Evolutionary conservation across 148 eudicot genomes (phyloP), one percentile per base, ranked within the genome.

Genomic region (Rhododendron kiyosumense): DNA sequence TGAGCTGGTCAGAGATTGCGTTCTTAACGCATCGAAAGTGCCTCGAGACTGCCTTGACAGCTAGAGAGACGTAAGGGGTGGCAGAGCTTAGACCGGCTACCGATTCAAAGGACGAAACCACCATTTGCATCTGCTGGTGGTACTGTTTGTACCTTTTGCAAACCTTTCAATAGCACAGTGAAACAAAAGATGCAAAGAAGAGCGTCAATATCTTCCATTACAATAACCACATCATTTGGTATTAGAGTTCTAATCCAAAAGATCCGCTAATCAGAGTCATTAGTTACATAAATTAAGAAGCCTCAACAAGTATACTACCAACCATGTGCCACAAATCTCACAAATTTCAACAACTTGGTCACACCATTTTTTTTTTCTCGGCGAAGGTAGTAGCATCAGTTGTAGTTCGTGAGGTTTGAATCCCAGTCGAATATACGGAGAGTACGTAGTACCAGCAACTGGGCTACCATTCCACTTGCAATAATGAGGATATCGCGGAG

Each of bases 131-230:
- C 84, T 91, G 91, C 65, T 91, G 89, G 46, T 87, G 85, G 80
- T 91, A 91, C 59, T 91, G 91, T 43, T 86, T 91, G 85, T 89
- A 89, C 92, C 89, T 88, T 81, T 84, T 88, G 87, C 86, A 82
- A 79, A 90, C 87, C 92, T 90, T 26, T 59, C 0, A 26, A 41
- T 78, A 79, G 32, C 59, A 78, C 15, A 4, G 57, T 12, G 81
- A 14, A 46, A 78, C 52, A 78, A n/a, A n/a, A 77, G 71, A 24
- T 63, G 9, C 71, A 63, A 63, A 24, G 4, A 15, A 20, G 43
- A 36, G 10, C 6, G 24, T 74, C 45, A 34, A 34, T 36, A 34
- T 32, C 1, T 7, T 5, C 17, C 5, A 74, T 18, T 3, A 36
- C 1, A 34, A 30, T 34, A 1, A 0, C 78, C 7, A 6, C 43